phyloP scores from a whole-genome alignment of 768 basidiomycete genomes.

The Lactarius quietus region DNA sequence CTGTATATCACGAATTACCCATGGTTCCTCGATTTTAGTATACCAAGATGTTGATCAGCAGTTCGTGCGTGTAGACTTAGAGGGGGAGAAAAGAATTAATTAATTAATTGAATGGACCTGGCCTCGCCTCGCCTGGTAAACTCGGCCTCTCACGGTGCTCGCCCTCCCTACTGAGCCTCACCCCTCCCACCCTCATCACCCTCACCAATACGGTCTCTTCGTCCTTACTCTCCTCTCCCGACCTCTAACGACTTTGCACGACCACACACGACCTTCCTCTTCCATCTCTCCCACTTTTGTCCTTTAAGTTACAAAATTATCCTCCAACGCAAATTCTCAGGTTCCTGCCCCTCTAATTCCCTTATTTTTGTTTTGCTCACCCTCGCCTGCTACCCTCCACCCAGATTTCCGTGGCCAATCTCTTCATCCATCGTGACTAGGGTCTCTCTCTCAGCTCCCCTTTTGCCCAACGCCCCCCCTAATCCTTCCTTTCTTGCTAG shows the following conservation, averaged over 20 bases:
- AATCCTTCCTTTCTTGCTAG: conserved; percentile 29
- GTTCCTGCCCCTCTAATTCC: conserved; percentile 14
- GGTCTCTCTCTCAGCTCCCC: conserved; percentile 3
- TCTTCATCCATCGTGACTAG: conserved; percentile 23
- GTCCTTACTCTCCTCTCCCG: conserved; percentile 13
- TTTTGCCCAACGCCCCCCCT: conserved; percentile 1
- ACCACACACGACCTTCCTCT: conserved; percentile 25
- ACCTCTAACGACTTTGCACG: conserved; percentile 29
- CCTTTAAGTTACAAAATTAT: conserved; percentile 18
- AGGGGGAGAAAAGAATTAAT: background rate
- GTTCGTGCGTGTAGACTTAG: background rate
- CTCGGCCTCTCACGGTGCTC: conserved; percentile 13
- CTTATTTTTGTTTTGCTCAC: conserved; percentile 11
- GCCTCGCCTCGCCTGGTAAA: background rate
- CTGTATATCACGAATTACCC: conserved; percentile 9
- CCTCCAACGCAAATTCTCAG: conserved; percentile 11
- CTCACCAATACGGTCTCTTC: conserved; percentile 8
- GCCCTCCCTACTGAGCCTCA: conserved; percentile 23
- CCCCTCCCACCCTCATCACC: conserved; percentile 32
- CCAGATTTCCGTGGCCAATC: conserved; percentile 19
- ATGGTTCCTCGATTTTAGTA: background rate
- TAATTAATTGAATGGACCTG: background rate
- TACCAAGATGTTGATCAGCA: background rate
- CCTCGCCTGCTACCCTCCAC: conserved; percentile 7
- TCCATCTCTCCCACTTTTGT: conserved; percentile 11